These are phyloP conservation scores for Pseudogymnoascus sp. DNA, from an alignment of 2,329 filamentous ascomycete genomes.

Conservation along the genomic window DNA sequence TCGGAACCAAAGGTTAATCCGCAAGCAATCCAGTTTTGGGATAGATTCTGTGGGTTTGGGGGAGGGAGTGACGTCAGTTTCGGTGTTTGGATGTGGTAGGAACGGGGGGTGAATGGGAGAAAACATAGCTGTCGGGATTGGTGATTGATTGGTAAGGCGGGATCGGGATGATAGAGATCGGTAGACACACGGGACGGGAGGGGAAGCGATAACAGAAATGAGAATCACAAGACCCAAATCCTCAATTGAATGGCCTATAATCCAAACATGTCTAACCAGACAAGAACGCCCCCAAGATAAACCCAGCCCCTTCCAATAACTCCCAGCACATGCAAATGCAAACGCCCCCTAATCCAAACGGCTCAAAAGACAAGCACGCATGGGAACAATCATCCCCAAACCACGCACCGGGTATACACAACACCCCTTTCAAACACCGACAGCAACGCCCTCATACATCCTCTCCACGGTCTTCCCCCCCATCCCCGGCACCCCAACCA, in stretches of 20 bases:
- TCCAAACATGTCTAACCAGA: constrained; percentile 3
- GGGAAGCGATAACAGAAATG: background rate
- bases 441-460: constrained; percentile 32
- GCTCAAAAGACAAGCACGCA: background rate
- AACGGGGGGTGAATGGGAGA: background rate
- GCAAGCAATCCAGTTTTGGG: constrained; percentile 1
- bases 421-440: constrained; percentile 3
- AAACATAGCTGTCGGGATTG: background rate
- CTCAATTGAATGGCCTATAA: background rate
- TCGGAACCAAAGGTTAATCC: background rate
- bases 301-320: background rate
- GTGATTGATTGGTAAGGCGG: background rate
- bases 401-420: background rate
- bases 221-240: background rate
- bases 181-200: background rate
- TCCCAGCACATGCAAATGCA: background rate
- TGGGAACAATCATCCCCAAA: background rate
- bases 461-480: constrained; percentile 47
- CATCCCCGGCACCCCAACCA: constrained; percentile 47
- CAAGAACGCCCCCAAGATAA: background rate
- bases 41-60: background rate
- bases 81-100: background rate
- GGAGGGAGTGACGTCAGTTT: background rate
- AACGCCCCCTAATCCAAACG: background rate
- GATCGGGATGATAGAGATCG: background rate